phyloP scores from a whole-genome alignment of 352 stramenopile species.

The Phytophthora tentaculata region DNA sequence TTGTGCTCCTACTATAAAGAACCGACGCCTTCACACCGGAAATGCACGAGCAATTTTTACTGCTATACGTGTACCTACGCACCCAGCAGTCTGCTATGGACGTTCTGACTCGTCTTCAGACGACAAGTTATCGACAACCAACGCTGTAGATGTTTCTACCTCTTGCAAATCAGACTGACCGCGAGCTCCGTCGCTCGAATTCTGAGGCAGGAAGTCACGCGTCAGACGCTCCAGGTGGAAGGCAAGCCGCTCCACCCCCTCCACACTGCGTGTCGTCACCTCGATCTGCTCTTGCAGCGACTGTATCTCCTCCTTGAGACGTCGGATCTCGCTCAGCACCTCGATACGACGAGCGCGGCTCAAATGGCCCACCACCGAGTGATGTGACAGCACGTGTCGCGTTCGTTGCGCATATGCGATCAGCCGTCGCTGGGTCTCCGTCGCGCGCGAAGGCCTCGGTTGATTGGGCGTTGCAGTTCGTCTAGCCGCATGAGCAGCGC shows the following conservation, averaged over 20 bases:
- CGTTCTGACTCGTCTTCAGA: neutral
- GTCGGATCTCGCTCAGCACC: conserved; percentile 46
- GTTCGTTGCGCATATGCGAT: conserved; percentile 32
- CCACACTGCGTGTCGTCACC: conserved; percentile 41
- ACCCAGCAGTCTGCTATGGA: neutral
- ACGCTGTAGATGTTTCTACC: neutral
- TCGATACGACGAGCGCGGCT: conserved; percentile 36
- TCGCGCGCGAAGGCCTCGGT: neutral
- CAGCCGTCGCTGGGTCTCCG: conserved; percentile 25
- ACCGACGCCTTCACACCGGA: too few species aligned
- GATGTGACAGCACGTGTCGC: conserved; percentile 30
- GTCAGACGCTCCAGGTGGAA: conserved; percentile 42
- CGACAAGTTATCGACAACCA: neutral
- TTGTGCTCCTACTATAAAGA: too few species aligned
- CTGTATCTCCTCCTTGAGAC: conserved; percentile 37
- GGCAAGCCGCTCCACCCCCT: conserved; percentile 46
- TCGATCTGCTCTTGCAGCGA: conserved; percentile 45
- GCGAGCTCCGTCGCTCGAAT: neutral
- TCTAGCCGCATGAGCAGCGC: conserved; percentile 3
- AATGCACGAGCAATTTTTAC: neutral
- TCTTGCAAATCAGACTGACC: neutral
- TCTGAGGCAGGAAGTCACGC: conserved; percentile 17
- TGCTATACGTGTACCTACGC: too few species aligned
- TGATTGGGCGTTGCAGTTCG: neutral
- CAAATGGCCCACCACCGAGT: conserved; percentile 23